Base-by-base conservation (phyloP, 148 eudicot genomes). In the Rhododendron molle region DNA sequence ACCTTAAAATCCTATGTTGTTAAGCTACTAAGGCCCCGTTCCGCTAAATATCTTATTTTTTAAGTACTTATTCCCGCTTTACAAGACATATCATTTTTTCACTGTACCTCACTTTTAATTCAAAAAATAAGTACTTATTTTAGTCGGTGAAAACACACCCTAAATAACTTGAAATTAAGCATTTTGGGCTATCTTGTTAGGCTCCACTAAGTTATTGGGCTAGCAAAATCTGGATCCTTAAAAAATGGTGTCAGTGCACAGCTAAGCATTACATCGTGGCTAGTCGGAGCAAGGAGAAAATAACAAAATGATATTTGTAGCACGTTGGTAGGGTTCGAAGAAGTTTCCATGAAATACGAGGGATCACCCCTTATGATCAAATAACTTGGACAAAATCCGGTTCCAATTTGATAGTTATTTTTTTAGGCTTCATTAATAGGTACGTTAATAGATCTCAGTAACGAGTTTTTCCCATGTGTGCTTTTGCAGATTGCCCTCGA, bases 401-500 rank as follows among this genome's bases (percentile, higher is more conserved):
- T 54, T 54, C 16, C 5, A 15, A 40, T 40, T 40, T 40, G 44
- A 40, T 40, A 54, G 60, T 54, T 54, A 18, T 18, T 18, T 58
- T 58, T 20, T 58, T 20, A 14, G 56, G 56, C 56, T 58, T 58
- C 60, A 15, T 58, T 58, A 58, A 58, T 58, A 20, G 7, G 67
- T n/a, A n/a, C n/a, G n/a, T 7, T 20, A 21, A 5, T 5, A 1
- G 10, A 58, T 20, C 11, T 47, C 65, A 58, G 65, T 58, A 7
- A 58, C 23, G 23, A 21, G 28, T 44, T 56, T 56, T 58, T 79
- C 43, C 43, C 26, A 26, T 26, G 16, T 67, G 12, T 50, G 15
- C 20, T 15, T 71, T 65, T 65, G 83, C 99, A 96, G 99, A 94
- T 97, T 85, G 91, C 98, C 82, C 89, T 94, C 58, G 90, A 91